These are phyloP conservation scores for Lodderomyces beijingensis DNA, from an alignment of 1,139 yeast species.

Conservation along the genomic window DNA sequence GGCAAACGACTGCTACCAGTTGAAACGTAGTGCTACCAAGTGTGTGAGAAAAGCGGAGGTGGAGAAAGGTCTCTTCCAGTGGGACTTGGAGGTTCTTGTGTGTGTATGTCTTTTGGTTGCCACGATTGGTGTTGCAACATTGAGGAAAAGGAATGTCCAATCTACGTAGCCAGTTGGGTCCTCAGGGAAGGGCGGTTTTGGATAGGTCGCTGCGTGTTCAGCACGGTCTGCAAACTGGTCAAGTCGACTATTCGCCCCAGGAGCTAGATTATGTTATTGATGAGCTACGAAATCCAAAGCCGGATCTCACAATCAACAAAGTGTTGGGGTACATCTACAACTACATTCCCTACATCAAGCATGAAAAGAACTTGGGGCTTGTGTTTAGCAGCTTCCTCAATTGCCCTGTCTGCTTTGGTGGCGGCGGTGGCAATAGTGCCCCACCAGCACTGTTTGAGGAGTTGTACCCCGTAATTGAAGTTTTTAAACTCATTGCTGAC, in stretches of 20 bases:
- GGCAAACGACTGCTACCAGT: too few species aligned
- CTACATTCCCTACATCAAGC: constrained; percentile 59
- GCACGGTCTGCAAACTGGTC: too few species aligned
- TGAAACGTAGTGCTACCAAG: too few species aligned
- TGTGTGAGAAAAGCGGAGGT: too few species aligned
- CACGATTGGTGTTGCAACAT: too few species aligned
- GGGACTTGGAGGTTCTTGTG: too few species aligned
- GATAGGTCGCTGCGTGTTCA: too few species aligned
- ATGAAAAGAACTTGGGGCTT: constrained; percentile 51
- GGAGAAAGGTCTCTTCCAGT: too few species aligned
- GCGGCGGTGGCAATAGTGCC: constrained; percentile 24
- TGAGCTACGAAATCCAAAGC: constrained; percentile 39
- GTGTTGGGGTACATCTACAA: constrained; percentile 52
- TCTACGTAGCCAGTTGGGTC: constrained; percentile 18
- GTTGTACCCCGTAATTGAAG: constrained; percentile 42
- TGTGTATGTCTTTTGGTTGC: too few species aligned
- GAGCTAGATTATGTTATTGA: constrained; percentile 47
- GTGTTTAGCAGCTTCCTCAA: constrained; percentile 48
- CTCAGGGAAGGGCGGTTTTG: constrained; percentile 23
- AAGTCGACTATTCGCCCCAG: constrained; percentile 31
- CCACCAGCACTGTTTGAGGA: constrained; percentile 26
- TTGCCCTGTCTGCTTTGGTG: constrained; percentile 42
- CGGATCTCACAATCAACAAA: constrained; percentile 29
- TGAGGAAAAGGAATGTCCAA: constrained; percentile 19
- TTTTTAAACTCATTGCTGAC: constrained; percentile 44